phyloP scores from a whole-genome alignment of 208 protist genomes.

The Kentomonas sorsogonicus region DNA sequence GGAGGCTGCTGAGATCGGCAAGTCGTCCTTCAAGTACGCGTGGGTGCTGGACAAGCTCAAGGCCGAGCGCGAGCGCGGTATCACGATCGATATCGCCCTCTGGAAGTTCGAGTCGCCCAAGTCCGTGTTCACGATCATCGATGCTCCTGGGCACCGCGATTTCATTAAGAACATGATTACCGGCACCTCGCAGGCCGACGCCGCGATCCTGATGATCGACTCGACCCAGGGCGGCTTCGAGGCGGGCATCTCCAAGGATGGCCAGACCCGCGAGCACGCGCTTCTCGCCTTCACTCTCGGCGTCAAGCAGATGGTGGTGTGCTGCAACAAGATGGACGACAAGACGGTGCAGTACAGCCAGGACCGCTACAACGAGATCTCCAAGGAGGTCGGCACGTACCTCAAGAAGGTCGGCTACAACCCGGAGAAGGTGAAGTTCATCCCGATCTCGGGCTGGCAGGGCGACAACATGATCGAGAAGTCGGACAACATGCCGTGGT shows the following conservation, averaged over 20 bases:
- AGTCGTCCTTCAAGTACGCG: conserved; percentile 91
- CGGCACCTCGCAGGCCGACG: conserved; percentile 89
- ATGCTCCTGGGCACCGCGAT: conserved; percentile 92
- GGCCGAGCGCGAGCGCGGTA: conserved; percentile 90
- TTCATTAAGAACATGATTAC: conserved; percentile 95
- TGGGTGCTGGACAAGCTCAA: conserved; percentile 92
- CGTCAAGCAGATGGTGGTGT: conserved; percentile 89
- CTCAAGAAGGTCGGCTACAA: conserved; percentile 93
- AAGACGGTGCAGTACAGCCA: conserved; percentile 86
- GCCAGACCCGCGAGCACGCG: conserved; percentile 91
- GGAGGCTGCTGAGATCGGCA: conserved; percentile 87
- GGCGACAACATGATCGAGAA: conserved; percentile 94
- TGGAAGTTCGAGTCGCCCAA: conserved; percentile 90
- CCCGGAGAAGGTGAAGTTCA: conserved; percentile 85
- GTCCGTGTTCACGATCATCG: conserved; percentile 91
- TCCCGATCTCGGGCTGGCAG: conserved; percentile 94
- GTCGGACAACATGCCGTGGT: conserved; percentile 92
- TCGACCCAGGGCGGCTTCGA: conserved; percentile 89
- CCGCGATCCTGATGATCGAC: conserved; percentile 84
- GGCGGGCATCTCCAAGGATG: conserved; percentile 90
- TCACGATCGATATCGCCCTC: conserved; percentile 91
- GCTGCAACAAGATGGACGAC: conserved; percentile 89
- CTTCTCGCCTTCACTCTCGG: conserved; percentile 87
- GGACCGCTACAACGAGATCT: conserved; percentile 88
- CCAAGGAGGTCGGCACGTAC: conserved; percentile 55